phyloP scores from a whole-genome alignment of 495 filamentous ascomycete species.

The Eremomyces bilateralis region DNA sequence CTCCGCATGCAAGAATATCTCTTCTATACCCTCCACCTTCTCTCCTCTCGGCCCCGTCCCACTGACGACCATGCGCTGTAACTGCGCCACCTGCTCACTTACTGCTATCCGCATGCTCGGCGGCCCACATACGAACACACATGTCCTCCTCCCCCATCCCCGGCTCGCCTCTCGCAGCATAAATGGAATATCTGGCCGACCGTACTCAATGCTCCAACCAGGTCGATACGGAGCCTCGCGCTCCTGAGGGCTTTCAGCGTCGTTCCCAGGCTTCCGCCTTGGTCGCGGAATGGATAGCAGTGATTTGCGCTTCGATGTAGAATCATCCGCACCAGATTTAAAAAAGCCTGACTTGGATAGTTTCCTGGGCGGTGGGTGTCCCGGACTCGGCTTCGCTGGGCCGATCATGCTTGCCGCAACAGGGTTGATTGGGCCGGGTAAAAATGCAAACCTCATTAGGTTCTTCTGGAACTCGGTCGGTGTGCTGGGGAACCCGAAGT shows the following conservation, averaged over 20 bases:
- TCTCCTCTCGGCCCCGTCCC: conserved; percentile 42
- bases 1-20: conserved; percentile 88
- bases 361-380: no score
- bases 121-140: conserved; percentile 86
- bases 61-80: conserved; percentile 66
- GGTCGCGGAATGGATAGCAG: no score
- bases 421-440: conserved; percentile 35
- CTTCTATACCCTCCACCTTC: no score
- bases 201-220: conserved; percentile 85
- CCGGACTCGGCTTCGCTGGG: no score
- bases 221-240: no score
- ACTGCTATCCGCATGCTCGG: conserved; percentile 74
- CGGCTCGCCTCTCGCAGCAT: conserved; percentile 64
- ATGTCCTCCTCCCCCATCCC: conserved; percentile 61
- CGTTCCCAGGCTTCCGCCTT: no score
- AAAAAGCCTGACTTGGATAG: no score
- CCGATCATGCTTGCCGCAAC: no score
- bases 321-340: no score
- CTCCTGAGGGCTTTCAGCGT: no score
- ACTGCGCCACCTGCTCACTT: conserved; percentile 53
- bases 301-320: no score
- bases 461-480: conserved; percentile 62
- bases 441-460: conserved; percentile 70
- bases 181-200: conserved; percentile 67
- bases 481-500: conserved; percentile 56